Base-by-base conservation (phyloP, 495 filamentous ascomycete species). In the Chlorociboria aeruginascens region DNA sequence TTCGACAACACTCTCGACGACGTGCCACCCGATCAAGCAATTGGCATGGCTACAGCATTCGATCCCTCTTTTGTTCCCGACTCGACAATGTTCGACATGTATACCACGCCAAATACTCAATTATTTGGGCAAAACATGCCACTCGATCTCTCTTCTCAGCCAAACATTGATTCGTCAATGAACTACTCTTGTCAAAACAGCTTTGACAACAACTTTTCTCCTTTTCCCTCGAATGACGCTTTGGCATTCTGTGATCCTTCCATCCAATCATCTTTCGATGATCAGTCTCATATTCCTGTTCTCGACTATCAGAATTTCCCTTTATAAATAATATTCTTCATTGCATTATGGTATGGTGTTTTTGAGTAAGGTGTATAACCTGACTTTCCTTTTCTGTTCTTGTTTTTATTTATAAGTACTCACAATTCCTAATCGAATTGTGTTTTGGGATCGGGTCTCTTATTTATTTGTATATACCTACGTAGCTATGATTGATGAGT, bases 41-140 rank as follows among this genome's bases (percentile, higher is more conserved):
- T 30, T 4, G 34, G 14, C 13, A 34, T 41, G 42, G 40, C n/a
- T 28, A 30, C 31, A 43, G 17, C 29, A 25, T 48, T 45, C 48
- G 45, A 51, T 40, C 45, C 50, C 3, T 20, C 17, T 7, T 47
- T 9, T 25, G 28, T 20, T 14, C 4, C 20, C 48, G 9, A 36
- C 34, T 20, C 45, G 20, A 17, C 48, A 3, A 30, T 40, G 20
- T 30, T 50, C 35, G 47, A 46, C 48, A 32, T 35, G 7, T 51
- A 48, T 43, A 3, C 51, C 29, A 7, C 40, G 11, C 32, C 47
- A n/a, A 52, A 45, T 48, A 53, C 11, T 47, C 43, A 56, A 35
- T 11, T 47, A 8, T 59, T 44, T 35, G 43, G 33, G 38, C n/a
- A 40, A n/a, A 51, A 47, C 43, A 50, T 59, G 48, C 40, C 42